A percentile compares a stretch with the other conserved stretches of the same genome.
Conservation (phyloP, 2,329 filamentous ascomycete genomes). For the Microdochium trichocladiopsis region DNA sequence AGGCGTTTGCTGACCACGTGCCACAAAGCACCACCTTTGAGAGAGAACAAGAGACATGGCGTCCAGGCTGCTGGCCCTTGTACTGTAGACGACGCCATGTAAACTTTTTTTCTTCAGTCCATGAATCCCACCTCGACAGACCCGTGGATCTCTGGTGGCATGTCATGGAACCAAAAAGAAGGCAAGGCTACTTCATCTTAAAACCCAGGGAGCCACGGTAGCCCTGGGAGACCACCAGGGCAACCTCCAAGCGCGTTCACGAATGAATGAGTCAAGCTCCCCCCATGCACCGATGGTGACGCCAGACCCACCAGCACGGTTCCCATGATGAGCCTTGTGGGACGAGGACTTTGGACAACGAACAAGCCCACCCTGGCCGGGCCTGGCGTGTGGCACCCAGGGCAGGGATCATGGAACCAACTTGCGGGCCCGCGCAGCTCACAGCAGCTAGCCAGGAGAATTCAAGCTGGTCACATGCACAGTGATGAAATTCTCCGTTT, state of each 20-base stretch:
- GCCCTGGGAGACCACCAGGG: too few relatives aligned
- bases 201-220: too few relatives aligned
- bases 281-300: too few relatives aligned
- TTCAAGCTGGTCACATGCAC: neutral
- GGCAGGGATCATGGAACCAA: neutral
- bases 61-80: neutral
- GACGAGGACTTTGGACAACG: too few relatives aligned
- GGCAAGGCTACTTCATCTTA: too few relatives aligned
- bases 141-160: too few relatives aligned
- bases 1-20: neutral
- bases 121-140: too few relatives aligned
- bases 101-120: too few relatives aligned
- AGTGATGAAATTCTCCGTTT: neutral
- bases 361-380: neutral
- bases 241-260: too few relatives aligned
- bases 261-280: too few relatives aligned
- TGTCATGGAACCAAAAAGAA: too few relatives aligned
- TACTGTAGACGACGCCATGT: neutral
- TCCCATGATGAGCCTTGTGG: neutral
- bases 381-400: too few relatives aligned
- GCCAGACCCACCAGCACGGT: neutral
- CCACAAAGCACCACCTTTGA: neutral
- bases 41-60: neutral
- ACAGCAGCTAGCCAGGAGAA: neutral
- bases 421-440: neutral